phyloP scores from a whole-genome alignment of 2,329 filamentous ascomycete genomes.

The Microsporum ferrugineum region DNA sequence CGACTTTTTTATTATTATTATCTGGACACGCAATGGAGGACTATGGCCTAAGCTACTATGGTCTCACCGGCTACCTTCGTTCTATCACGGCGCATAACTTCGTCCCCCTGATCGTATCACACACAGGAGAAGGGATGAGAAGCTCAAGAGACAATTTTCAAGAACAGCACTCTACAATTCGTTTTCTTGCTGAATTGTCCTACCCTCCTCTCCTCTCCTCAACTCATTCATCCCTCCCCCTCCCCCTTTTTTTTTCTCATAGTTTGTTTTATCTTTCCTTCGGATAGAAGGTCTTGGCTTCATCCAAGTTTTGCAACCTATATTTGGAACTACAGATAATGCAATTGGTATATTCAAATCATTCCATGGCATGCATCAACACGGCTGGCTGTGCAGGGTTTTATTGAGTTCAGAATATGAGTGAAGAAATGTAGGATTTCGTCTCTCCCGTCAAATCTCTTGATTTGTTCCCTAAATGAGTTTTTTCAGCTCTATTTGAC shows the following conservation, averaged over 20 bases:
- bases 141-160: background rate
- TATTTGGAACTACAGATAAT: background rate
- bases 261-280: background rate
- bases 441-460: background rate
- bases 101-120: constrained; percentile 3
- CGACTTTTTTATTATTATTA: background rate
- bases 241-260: background rate
- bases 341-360: background rate
- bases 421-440: background rate
- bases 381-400: background rate
- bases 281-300: constrained; percentile 6
- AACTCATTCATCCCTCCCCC: background rate
- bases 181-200: background rate
- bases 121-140: constrained; percentile 1
- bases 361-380: background rate
- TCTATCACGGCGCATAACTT: background rate
- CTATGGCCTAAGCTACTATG: background rate
- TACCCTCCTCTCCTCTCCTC: background rate
- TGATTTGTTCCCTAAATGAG: constrained; percentile 4
- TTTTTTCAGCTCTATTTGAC: constrained; percentile 2
- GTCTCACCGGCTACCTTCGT: background rate
- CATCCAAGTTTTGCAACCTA: background rate
- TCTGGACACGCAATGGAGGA: background rate
- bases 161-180: background rate
- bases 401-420: background rate